These are phyloP conservation scores for Crithidia acanthocephali DNA, from an alignment of 208 protist genomes.

Conservation along the genomic window DNA sequence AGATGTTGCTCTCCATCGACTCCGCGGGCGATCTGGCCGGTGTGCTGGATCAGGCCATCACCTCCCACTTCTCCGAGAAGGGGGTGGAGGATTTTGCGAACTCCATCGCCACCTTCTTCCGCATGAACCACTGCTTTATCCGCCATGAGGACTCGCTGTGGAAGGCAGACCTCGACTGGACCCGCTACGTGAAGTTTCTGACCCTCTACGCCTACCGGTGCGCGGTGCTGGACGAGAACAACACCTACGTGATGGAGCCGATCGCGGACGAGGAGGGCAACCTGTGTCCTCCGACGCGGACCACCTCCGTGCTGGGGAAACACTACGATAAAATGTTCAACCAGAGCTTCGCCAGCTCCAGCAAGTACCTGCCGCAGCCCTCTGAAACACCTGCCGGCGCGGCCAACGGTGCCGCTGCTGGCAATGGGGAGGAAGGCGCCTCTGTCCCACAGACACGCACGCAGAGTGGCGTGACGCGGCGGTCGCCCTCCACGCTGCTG, in stretches of 20 bases:
- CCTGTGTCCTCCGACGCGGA: constrained; percentile 35
- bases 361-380: constrained; percentile 53
- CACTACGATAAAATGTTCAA: constrained; percentile 66
- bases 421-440: constrained; percentile 2
- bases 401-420: background rate
- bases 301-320: constrained; percentile 56
- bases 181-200: constrained; percentile 85
- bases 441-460: constrained; percentile 1
- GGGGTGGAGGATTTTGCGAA: constrained; percentile 39
- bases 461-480: constrained; percentile 14
- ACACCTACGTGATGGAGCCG: constrained; percentile 43
- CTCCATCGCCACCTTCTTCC: constrained; percentile 62
- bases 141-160: constrained; percentile 43
- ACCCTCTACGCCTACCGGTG: constrained; percentile 75
- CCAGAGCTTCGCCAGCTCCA: constrained; percentile 34
- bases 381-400: background rate
- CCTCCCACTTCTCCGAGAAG: constrained; percentile 77
- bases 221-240: constrained; percentile 33
- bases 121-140: constrained; percentile 54
- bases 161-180: constrained; percentile 60
- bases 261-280: constrained; percentile 53
- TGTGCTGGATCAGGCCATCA: constrained; percentile 82
- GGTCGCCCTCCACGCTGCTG: constrained; percentile 19
- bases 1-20: constrained; percentile 39
- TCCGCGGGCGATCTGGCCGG: constrained; percentile 64